phyloP scores from a whole-genome alignment of 805 yeast genomes.

The Candida rishiriensis region DNA sequence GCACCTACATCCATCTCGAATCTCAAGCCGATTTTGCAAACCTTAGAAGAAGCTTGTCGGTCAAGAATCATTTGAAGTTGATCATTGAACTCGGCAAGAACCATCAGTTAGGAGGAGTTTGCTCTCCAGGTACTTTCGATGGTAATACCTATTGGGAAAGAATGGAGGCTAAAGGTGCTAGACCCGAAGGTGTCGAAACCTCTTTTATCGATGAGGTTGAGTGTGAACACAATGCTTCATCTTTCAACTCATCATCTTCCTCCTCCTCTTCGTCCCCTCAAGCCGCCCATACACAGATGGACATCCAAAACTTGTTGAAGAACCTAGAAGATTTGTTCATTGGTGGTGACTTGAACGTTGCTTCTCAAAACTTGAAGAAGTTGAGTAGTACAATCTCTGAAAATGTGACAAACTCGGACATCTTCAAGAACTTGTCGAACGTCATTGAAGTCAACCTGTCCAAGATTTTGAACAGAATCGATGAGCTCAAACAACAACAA shows the following conservation, averaged over 20 bases:
- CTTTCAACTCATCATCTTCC: not conserved
- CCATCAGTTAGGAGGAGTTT: no score
- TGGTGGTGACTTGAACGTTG: slow-evolving; percentile 4
- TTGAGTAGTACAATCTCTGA: slow-evolving; percentile 18
- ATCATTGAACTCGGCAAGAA: slow-evolving; percentile 4
- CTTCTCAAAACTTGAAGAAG: slow-evolving; percentile 9
- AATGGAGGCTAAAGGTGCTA: no score
- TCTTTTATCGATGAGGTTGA: not conserved
- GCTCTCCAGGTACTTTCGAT: no score
- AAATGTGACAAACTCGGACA: slow-evolving; percentile 17
- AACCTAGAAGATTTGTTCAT: slow-evolving; percentile 13
- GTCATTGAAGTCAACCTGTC: slow-evolving; percentile 18
- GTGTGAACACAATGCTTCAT: not conserved
- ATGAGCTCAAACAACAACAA: slow-evolving; percentile 10
- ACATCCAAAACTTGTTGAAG: slow-evolving; percentile 9
- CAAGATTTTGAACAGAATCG: slow-evolving; percentile 14
- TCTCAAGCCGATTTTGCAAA: slow-evolving; percentile 37
- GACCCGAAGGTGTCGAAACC: no score
- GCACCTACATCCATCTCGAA: slow-evolving; percentile 36
- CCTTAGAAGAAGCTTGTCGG: slow-evolving; percentile 43
- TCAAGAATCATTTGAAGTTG: slow-evolving; percentile 41
- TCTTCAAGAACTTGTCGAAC: slow-evolving; percentile 14
- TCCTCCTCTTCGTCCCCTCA: not conserved
- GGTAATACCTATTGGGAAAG: no score
- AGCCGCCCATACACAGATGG: no score